A percentile compares a stretch with the other conserved stretches of the same genome.
Conservation (phyloP, 768 basidiomycete genomes). For the Leucogyrophana mollusca region DNA sequence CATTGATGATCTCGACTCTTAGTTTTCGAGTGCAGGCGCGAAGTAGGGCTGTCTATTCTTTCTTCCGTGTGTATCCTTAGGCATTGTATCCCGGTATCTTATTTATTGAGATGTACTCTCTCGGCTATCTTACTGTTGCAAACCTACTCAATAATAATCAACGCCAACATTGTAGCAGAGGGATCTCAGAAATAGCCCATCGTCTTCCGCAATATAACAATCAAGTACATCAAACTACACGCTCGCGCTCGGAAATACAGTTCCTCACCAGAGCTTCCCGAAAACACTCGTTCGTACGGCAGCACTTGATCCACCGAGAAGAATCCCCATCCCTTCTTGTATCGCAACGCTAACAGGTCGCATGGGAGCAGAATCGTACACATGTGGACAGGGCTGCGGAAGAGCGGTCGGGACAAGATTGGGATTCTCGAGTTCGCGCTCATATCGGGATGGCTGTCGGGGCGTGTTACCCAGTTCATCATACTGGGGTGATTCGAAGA, state of each 20-base stretch:
- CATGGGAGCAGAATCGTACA: constrained; percentile 75
- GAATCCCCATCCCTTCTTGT: constrained; percentile 67
- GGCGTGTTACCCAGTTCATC: constrained; percentile 47
- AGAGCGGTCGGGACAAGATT: constrained; percentile 41
- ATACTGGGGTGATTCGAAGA: constrained; percentile 50
- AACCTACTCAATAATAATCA: no score
- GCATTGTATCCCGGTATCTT: constrained; percentile 22
- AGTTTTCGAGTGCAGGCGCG: constrained; percentile 73
- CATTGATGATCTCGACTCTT: constrained; percentile 12
- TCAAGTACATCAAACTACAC: no score
- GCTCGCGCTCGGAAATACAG: no score
- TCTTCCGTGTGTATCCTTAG: constrained; percentile 25
- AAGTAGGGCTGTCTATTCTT: constrained; percentile 43
- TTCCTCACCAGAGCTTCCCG: constrained; percentile 55
- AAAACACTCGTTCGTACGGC: constrained; percentile 52
- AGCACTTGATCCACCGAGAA: constrained; percentile 42
- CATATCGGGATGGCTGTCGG: constrained; percentile 70
- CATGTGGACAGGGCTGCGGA: constrained; percentile 77
- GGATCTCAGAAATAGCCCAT: no score
- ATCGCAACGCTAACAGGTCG: constrained; percentile 73
- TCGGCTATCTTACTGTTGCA: constrained; percentile 3
- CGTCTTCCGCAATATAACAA: no score
- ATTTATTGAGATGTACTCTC: constrained; percentile 10
- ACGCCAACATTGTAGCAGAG: no score
- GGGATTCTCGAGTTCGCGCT: constrained; percentile 66